These are phyloP conservation scores for Buddleja alternifolia DNA, from an alignment of 257 asterid species.

Conservation along the genomic window DNA sequence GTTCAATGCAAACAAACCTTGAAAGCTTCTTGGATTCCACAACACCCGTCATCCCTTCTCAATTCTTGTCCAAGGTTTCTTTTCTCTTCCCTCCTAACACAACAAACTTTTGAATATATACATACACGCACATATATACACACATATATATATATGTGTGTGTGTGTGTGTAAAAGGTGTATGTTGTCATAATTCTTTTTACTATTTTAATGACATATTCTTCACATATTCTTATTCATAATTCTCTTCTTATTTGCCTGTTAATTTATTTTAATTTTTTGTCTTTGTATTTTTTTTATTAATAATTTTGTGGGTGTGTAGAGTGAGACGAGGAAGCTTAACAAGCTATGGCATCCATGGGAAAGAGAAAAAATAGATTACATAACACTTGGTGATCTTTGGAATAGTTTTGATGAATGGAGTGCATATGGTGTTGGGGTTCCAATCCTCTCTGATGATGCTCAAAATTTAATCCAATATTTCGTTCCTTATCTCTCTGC, in stretches of 20 bases:
- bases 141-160: too few species aligned
- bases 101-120: too few species aligned
- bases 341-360: slow-evolving; percentile 96
- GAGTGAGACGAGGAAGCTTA: slow-evolving; percentile 83
- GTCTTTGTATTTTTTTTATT: neutral
- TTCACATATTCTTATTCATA: neutral
- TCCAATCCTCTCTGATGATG: slow-evolving; percentile 68
- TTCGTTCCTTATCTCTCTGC: slow-evolving; percentile 97
- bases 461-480: slow-evolving; percentile 72
- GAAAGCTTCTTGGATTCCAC: slow-evolving; percentile 61
- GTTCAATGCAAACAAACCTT: slow-evolving; percentile 55
- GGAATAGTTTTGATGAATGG: slow-evolving; percentile 88
- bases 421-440: slow-evolving; percentile 97
- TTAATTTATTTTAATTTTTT: neutral
- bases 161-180: too few species aligned
- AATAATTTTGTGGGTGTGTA: slow-evolving; percentile 25
- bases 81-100: neutral
- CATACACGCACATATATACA: too few species aligned
- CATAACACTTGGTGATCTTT: slow-evolving; percentile 79
- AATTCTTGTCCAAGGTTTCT: slow-evolving; percentile 51
- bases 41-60: slow-evolving; percentile 58
- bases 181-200: too few species aligned
- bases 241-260: neutral
- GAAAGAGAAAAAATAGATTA: slow-evolving; percentile 85
- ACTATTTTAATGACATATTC: too few species aligned